Base-by-base conservation (phyloP, 192 early-diverging fungal genomes). In the Backusella morwellensis region DNA sequence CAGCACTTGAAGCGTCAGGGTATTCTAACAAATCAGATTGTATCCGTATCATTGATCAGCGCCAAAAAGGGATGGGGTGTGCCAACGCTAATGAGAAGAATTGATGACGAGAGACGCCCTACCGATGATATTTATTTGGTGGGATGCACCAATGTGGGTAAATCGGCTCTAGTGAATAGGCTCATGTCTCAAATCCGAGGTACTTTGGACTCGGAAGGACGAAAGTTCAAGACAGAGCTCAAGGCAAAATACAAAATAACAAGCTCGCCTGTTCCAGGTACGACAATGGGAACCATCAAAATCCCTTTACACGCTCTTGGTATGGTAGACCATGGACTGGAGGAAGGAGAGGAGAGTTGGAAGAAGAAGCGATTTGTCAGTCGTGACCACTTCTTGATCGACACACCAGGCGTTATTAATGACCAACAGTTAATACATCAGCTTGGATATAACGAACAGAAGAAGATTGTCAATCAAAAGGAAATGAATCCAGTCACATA, bases 81-180 rank as follows among this genome's bases (percentile, higher is more conserved):
- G 0, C 81, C 86, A 35, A 82, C 84, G 69, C 74, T 93, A 56
- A 75, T 86, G 8, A 82, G 81, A 14, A 81, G 84, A 4, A 80
- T 92, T 11, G 42, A 78, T 11, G 74, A 80, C 47, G 80, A 82
- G 12, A 81, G 87, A 72, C 63, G 79, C 14, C 67, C 54, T 11
- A 84, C 76, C 9, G 81, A 84, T 66, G 88, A 95, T 73, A 79
- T 93, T 17, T 95, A 91, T 72, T 80, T 95, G 77, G 84, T 95
- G 35, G 93, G 93, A 6, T 87, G 89, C 38, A 88, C 91, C 2
- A 95, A 95, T 75, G 93, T 90, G 12, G 93, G 93, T 35, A 95
- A 95, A 82, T 93, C 92, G 2, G 92, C 90, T 56, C 81, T 95
- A 11, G 80, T 95, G 59, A 91, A 92, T 67, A 86, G 86, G 26